A percentile compares a stretch with the other conserved stretches of the same genome.
phyloP scores from a whole-genome alignment of 2,329 filamentous ascomycete species.

The Cryphonectria nitschkei region DNA sequence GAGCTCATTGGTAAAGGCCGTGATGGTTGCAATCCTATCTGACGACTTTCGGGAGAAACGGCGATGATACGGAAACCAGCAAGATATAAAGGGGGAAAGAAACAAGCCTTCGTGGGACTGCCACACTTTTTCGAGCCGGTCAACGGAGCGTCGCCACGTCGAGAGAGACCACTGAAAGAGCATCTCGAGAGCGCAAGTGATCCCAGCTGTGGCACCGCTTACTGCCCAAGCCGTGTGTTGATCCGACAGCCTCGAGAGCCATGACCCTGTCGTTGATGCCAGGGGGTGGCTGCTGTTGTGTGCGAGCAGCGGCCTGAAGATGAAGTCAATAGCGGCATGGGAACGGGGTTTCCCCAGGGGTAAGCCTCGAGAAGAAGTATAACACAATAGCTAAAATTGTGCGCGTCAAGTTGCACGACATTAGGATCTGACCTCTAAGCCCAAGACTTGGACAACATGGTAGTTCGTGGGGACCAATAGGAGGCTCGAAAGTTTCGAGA shows the following conservation, averaged over 20 bases:
- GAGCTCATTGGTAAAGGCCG: slow-evolving; percentile 22
- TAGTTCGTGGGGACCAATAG: not conserved
- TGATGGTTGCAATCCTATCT: slow-evolving; percentile 22
- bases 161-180: slow-evolving; percentile 19
- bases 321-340: not conserved
- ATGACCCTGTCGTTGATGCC: slow-evolving; percentile 9
- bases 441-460: slow-evolving; percentile 1
- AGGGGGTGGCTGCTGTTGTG: slow-evolving; percentile 13
- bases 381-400: not conserved
- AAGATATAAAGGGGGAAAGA: not conserved
- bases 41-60: slow-evolving; percentile 10
- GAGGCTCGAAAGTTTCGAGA: not conserved
- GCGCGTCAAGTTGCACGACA: slow-evolving; percentile 21
- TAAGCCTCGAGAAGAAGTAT: not conserved
- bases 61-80: slow-evolving; percentile 13
- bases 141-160: slow-evolving; percentile 11
- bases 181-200: slow-evolving; percentile 17
- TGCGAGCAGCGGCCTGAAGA: not conserved
- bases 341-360: slow-evolving; percentile 2
- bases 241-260: slow-evolving; percentile 2
- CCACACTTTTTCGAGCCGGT: slow-evolving; percentile 13
- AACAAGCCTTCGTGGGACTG: slow-evolving; percentile 21
- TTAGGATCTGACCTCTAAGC: slow-evolving; percentile 11
- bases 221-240: not conserved
- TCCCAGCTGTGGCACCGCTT: slow-evolving; percentile 17